These are phyloP conservation scores for Colletotrichum orbiculare DNA, from an alignment of 2,329 filamentous ascomycete species.

Conservation along the genomic window DNA sequence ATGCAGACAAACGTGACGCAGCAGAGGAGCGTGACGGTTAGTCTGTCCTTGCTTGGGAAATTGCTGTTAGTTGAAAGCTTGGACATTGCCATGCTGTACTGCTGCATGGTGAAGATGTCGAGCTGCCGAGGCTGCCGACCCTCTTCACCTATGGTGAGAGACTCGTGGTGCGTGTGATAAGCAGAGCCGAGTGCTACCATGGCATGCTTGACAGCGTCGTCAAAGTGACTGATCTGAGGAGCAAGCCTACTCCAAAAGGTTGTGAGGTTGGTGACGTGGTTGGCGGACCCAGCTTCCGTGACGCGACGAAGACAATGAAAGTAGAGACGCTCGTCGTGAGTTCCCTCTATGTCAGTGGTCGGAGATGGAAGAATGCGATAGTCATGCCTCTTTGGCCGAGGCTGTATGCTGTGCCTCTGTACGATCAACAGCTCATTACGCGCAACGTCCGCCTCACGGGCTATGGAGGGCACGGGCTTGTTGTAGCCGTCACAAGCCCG, in stretches of 20 bases:
- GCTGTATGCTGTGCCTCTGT: constrained; percentile 8
- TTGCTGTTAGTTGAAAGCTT: constrained; percentile 34
- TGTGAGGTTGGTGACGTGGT: constrained; percentile 43
- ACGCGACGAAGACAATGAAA: constrained; percentile 49
- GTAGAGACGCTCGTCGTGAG: constrained; percentile 46
- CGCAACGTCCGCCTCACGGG: not conserved
- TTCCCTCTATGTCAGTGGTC: constrained; percentile 49
- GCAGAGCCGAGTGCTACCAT: constrained; percentile 48
- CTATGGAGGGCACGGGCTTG: constrained; percentile 20
- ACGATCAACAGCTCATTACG: not conserved
- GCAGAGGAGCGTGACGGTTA: constrained; percentile 45
- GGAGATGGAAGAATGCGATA: constrained; percentile 43
- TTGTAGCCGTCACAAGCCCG: constrained; percentile 51
- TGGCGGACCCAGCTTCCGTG: constrained; percentile 44
- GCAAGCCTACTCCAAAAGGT: constrained; percentile 46
- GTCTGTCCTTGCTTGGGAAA: constrained; percentile 39
- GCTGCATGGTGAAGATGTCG: constrained; percentile 51
- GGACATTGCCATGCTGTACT: constrained; percentile 52
- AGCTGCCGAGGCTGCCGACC: constrained; percentile 41
- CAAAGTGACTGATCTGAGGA: constrained; percentile 44
- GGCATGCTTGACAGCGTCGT: constrained; percentile 47
- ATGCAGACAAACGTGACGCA: constrained; percentile 47
- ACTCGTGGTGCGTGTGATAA: constrained; percentile 41
- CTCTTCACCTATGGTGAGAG: constrained; percentile 24
- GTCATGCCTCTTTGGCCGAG: constrained; percentile 7